Evolutionary conservation across 768 basidiomycete genomes (phyloP), one percentile per base, ranked within the genome.

Genomic region (Phanerodontia chrysosporium): DNA sequence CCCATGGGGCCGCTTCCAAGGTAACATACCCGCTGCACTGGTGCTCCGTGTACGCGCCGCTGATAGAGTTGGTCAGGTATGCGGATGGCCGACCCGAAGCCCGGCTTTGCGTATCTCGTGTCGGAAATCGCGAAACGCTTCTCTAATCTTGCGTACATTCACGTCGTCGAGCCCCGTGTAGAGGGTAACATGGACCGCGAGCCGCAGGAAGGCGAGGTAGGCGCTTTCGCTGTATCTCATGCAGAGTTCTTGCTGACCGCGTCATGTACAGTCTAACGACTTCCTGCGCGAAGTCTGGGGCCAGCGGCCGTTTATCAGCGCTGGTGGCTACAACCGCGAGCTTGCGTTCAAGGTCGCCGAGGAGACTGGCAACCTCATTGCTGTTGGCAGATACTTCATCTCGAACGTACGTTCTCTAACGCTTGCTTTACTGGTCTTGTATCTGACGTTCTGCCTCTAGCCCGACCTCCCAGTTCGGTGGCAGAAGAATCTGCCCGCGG

Each of bases 41-140:
- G n/a, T n/a, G n/a, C n/a, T n/a, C n/a, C 28, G 16, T 21, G 25
- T 16, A 16, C 35, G 25, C 21, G 35, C 25, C 27, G 35, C 16
- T 21, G 4, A 8, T 45, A 25, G 13, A 25, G 30, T 35, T 36
- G 28, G n/a, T 2, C 53, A 64, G 68, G 46, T 6, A 83, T 86
- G 82, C 67, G 74, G 7, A 82, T 83, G 80, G 61, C 65, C 2
- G 76, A 87, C 58, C 85, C 84, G 0, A 70, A 77, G 2, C 81
- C 84, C 0, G 80, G 80, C 9, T 89, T 82, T 72, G 61, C 73
- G 0, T 76, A 85, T 67, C 62, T 87, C 32, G 75, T 81, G 22
- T 55, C 71, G 4, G 55, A 76, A 44, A 59, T 87, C 25, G 70
- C 69, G 32, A 57, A 68, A 16, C 59, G 60, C 8, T 74, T 78